Evolutionary conservation across 2,329 filamentous ascomycete genomes (phyloP).

Genomic region (Colletotrichum sp.): DNA sequence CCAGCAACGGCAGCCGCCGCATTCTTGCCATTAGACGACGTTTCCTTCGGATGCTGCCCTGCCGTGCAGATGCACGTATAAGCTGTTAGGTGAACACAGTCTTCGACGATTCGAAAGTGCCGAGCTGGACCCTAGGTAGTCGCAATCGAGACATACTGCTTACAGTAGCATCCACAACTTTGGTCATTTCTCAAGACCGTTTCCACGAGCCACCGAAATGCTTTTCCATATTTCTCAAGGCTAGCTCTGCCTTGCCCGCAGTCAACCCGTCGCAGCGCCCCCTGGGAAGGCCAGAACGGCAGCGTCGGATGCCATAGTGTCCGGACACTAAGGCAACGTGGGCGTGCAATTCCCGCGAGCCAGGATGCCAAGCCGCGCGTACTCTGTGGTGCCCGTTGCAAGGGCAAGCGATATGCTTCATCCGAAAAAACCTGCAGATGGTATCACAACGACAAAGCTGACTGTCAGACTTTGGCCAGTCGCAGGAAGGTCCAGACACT

Average conservation of each 20-base stretch:
- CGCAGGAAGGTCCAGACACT: neutral
- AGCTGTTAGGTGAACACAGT: neutral
- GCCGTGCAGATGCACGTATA: neutral
- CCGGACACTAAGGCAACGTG: neutral
- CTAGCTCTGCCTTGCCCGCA: neutral
- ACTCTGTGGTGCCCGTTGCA: neutral
- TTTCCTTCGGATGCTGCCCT: neutral
- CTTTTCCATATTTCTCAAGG: neutral
- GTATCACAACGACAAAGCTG: neutral
- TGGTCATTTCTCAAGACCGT: neutral
- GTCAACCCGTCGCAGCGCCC: neutral
- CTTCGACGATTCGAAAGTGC: neutral
- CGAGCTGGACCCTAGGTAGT: neutral
- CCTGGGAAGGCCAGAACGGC: neutral
- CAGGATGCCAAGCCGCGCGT: constrained; percentile 9
- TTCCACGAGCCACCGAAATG: neutral
- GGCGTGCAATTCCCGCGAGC: neutral
- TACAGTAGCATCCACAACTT: neutral
- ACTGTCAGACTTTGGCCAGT: neutral
- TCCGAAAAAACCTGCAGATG: neutral
- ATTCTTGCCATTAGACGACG: neutral
- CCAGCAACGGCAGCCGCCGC: neutral
- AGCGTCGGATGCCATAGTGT: neutral
- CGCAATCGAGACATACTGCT: neutral
- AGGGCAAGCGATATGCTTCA: neutral